Percentiles rank a stretch among this genome's conserved stretches.
These are phyloP conservation scores for Penicillium herquei DNA, from an alignment of 495 filamentous ascomycete species.

Conservation along the genomic window DNA sequence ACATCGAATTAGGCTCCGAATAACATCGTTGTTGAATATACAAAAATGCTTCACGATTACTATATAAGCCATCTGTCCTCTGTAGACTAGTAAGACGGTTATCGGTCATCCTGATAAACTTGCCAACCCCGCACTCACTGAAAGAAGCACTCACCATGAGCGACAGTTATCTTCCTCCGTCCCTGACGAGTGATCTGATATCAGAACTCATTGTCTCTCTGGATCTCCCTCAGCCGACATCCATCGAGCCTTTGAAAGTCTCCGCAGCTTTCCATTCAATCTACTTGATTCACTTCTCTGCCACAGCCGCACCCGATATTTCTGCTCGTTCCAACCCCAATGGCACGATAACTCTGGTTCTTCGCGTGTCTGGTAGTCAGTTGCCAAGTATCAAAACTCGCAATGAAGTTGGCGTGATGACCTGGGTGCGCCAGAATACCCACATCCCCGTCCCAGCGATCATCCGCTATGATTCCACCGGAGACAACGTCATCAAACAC, in stretches of 20 bases:
- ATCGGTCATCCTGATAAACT: neutral
- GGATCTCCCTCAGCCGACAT: neutral
- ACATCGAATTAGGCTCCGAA: neutral
- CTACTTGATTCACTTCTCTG: constrained; percentile 8
- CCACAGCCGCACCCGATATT: neutral
- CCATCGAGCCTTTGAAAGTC: constrained; percentile 10
- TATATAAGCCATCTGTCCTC: too few relatives aligned
- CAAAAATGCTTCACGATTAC: too few relatives aligned
- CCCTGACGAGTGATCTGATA: neutral
- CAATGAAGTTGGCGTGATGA: constrained; percentile 36
- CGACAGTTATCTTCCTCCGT: neutral
- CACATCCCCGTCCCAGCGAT: constrained; percentile 3
- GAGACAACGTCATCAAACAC: constrained; percentile 26
- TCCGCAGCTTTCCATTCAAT: constrained; percentile 9
- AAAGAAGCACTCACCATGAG: neutral
- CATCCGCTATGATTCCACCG: constrained; percentile 23
- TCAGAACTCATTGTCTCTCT: neutral
- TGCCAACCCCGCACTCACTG: neutral
- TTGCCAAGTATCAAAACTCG: constrained; percentile 32
- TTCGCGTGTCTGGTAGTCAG: constrained; percentile 33
- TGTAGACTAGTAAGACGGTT: too few relatives aligned
- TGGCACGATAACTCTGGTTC: constrained; percentile 22
- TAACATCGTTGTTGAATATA: neutral
- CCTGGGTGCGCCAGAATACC: constrained; percentile 18
- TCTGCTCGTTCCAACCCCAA: constrained; percentile 6